These are phyloP conservation scores for Umbelopsis sp. DNA, from an alignment of 192 early-diverging fungal genomes.

Conservation along the genomic window DNA sequence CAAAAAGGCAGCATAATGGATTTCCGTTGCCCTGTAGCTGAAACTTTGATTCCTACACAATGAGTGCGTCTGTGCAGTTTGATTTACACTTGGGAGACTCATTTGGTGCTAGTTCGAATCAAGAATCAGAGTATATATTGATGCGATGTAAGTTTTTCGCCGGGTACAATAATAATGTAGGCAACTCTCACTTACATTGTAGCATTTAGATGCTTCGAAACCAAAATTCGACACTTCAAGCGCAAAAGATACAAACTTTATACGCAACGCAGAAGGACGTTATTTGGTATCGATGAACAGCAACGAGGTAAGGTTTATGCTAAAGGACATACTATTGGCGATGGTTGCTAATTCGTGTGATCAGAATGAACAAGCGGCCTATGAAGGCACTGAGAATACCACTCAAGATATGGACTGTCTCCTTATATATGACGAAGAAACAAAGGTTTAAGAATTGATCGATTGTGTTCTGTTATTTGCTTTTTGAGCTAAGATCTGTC, in stretches of 20 bases:
- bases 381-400: conserved; percentile 13
- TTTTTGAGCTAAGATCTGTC: neutral
- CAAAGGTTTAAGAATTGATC: neutral
- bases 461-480: neutral
- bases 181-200: neutral
- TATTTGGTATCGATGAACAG: neutral
- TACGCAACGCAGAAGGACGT: conserved; percentile 3
- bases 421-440: conserved; percentile 4
- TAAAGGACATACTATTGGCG: too few species aligned
- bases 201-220: neutral
- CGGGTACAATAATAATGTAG: neutral
- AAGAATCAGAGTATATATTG: conserved; percentile 2
- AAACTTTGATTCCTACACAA: neutral
- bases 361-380: neutral
- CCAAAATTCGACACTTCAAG: neutral
- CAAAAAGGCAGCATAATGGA: neutral
- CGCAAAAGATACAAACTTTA: neutral
- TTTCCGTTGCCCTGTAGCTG: neutral
- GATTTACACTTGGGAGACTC: conserved; percentile 16
- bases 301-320: neutral
- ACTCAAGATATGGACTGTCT: conserved; percentile 6
- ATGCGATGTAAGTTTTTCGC: conserved; percentile 6
- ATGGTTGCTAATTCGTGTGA: neutral
- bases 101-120: neutral
- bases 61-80: conserved; percentile 20